phyloP scores from a whole-genome alignment of 169 alveolate genomes.

The Babesia caballi region DNA sequence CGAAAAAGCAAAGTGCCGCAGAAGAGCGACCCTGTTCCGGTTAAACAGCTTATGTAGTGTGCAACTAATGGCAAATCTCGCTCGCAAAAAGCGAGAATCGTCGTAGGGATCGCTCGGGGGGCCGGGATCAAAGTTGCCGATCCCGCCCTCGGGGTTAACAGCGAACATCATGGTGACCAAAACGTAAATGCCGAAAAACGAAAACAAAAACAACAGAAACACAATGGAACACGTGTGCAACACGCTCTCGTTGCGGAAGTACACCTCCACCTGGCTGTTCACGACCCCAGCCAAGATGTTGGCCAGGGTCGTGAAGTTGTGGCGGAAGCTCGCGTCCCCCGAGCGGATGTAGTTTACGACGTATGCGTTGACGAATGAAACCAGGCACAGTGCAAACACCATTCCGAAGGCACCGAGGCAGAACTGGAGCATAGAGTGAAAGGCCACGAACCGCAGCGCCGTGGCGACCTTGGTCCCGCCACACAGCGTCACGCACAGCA shows the following conservation, averaged over 20 bases:
- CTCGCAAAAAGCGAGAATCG: background rate
- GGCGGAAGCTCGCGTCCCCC: constrained; percentile 1
- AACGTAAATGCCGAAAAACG: constrained; percentile 24
- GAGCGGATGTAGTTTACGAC: constrained; percentile 20
- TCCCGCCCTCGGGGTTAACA: constrained; percentile 12
- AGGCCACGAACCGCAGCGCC: background rate
- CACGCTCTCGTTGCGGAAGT: constrained; percentile 15
- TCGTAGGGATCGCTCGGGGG: constrained; percentile 19
- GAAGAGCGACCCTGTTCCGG: background rate
- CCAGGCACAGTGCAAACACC: background rate
- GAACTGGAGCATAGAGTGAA: background rate
- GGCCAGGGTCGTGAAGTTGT: constrained; percentile 24
- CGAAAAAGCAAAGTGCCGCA: constrained; percentile 15
- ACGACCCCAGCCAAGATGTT: constrained; percentile 43
- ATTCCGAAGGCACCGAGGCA: background rate
- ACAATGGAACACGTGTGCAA: constrained; percentile 14
- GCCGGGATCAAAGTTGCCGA: background rate
- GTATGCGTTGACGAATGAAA: constrained; percentile 36
- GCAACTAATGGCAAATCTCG: background rate
- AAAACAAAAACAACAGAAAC: constrained; percentile 13
- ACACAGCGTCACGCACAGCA: background rate
- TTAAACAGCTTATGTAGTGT: background rate
- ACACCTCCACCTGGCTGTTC: constrained; percentile 9
- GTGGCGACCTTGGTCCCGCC: constrained; percentile 9
- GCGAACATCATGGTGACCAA: constrained; percentile 32